Conservation (phyloP, 140 eudicot species). For the Oenanthe javanica region DNA sequence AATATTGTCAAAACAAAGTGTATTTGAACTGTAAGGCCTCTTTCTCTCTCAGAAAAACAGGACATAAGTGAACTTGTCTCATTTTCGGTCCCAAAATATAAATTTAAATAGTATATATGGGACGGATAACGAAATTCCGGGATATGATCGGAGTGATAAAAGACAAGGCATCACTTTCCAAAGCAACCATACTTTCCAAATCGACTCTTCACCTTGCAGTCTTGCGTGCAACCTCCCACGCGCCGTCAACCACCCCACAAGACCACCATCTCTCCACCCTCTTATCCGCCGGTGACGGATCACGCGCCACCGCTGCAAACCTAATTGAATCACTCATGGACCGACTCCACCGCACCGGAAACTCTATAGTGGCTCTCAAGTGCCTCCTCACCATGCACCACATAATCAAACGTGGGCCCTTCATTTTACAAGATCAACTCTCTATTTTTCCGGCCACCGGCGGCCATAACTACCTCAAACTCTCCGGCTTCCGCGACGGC, state of each 20-base stretch:
- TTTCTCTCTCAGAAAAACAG: not conserved
- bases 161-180: slow-evolving; percentile 65
- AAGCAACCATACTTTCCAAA: slow-evolving; percentile 52
- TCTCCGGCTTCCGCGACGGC: slow-evolving; percentile 59
- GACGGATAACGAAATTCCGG: slow-evolving; percentile 28
- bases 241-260: slow-evolving; percentile 46
- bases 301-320: slow-evolving; percentile 80
- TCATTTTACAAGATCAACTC: slow-evolving; percentile 78
- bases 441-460: slow-evolving; percentile 46
- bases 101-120: too few species aligned
- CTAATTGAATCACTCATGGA: slow-evolving; percentile 50
- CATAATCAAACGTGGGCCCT: slow-evolving; percentile 63
- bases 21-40: not conserved
- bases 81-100: not conserved
- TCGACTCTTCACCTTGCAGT: slow-evolving; percentile 66
- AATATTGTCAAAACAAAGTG: not conserved
- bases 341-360: slow-evolving; percentile 75
- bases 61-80: not conserved
- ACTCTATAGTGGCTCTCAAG: slow-evolving; percentile 64
- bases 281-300: slow-evolving; percentile 57
- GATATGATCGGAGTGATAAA: slow-evolving; percentile 60
- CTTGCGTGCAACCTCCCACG: slow-evolving; percentile 84
- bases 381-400: slow-evolving; percentile 65
- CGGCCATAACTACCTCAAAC: slow-evolving; percentile 65
- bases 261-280: slow-evolving; percentile 60